Evolutionary conservation across 768 basidiomycete genomes (phyloP).

Genomic region (Lactifluus piperatus): DNA sequence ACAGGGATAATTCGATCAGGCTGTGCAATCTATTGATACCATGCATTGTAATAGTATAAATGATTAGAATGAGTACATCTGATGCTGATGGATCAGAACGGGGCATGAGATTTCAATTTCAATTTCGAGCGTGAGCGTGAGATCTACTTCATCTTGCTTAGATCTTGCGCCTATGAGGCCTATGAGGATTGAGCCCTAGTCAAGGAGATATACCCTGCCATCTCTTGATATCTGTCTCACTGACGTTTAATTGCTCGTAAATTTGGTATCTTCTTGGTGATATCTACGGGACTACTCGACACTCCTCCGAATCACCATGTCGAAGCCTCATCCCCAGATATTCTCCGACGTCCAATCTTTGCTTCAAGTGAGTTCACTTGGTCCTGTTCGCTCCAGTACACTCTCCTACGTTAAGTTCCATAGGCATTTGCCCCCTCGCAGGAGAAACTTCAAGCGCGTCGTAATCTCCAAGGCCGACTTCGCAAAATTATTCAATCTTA

Average conservation of each 20-base stretch:
- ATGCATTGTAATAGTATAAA: background rate
- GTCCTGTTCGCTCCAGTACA: background rate
- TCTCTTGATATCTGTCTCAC: no score
- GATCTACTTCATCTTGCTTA: no score
- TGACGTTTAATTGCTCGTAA: no score
- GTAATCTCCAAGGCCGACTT: background rate
- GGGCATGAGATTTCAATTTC: no score
- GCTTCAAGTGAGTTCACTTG: background rate
- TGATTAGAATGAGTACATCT: no score
- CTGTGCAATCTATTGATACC: background rate
- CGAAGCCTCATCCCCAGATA: constrained; percentile 7
- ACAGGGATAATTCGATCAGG: background rate
- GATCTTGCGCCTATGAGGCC: no score
- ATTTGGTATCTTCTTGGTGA: no score
- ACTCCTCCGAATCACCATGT: background rate
- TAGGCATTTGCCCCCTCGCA: constrained; percentile 1
- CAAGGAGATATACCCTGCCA: no score
- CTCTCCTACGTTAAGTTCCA: background rate
- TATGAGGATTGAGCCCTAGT: no score
- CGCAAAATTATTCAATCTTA: constrained; percentile 2
- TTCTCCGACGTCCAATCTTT: constrained; percentile 9
- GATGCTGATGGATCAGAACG: no score
- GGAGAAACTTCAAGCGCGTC: constrained; percentile 2
- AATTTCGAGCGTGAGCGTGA: no score
- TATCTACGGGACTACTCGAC: background rate